A percentile compares a stretch with the other conserved stretches of the same genome.
Conservation (phyloP, 257 asterid species). For the Eucommia ulmoides region DNA sequence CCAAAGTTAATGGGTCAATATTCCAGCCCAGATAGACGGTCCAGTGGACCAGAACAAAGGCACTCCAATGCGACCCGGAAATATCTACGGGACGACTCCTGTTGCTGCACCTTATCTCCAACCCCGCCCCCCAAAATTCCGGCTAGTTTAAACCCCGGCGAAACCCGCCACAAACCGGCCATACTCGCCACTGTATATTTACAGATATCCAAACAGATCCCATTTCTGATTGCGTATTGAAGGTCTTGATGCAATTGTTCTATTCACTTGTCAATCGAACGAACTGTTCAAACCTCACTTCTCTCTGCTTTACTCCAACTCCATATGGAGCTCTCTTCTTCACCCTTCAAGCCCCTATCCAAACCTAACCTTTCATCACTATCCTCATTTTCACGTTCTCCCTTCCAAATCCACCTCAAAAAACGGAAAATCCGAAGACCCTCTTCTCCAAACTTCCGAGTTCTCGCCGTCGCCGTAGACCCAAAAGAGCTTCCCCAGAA, state of each 20-base stretch:
- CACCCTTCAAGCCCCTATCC: conserved; percentile 41
- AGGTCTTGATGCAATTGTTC: conserved; percentile 4
- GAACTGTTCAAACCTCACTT: too few species aligned
- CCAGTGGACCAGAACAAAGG: too few species aligned
- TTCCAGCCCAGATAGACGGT: too few species aligned
- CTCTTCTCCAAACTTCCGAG: conserved; percentile 12
- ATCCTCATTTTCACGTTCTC: conserved; percentile 49
- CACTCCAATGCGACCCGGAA: too few species aligned
- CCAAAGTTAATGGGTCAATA: too few species aligned
- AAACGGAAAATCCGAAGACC: conserved; percentile 14
- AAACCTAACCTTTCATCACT: conserved; percentile 57
- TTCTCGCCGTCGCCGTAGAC: conserved; percentile 60
- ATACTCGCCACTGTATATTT: conserved; percentile 16
- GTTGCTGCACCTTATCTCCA: conserved; percentile 29
- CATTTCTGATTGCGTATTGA: too few species aligned
- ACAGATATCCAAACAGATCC: background rate
- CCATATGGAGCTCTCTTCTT: conserved; percentile 63
- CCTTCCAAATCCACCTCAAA: conserved; percentile 50
- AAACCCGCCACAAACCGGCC: conserved; percentile 43
- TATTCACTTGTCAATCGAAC: too few species aligned
- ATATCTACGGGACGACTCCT: background rate
- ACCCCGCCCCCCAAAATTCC: background rate
- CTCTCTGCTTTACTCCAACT: too few species aligned
- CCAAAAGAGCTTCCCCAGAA: conserved; percentile 75
- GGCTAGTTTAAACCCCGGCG: background rate